Base-by-base conservation (phyloP, 306 rosid genomes). In the Corylus avellana region DNA sequence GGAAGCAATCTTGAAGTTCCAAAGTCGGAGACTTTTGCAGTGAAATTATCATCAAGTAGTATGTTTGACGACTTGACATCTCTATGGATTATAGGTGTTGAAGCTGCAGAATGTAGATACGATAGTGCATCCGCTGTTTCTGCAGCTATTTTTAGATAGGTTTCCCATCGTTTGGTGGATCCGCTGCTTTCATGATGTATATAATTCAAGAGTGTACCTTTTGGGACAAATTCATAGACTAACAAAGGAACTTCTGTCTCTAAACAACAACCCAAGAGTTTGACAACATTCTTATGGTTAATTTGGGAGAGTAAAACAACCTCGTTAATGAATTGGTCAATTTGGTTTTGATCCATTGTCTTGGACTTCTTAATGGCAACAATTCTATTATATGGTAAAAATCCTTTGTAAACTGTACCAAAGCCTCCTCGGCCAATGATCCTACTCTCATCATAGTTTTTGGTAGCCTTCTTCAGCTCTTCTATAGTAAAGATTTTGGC, bases 231-330 rank as follows among this genome's bases (percentile, higher is more conserved):
- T 46, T 46, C 49, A 9, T 46, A 46, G 12, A 46, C 49, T 46
- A 46, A 46, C 49, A 46, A 46, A 46, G 49, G 49, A 46, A 9
- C 10, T 46, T 46, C 10, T 27, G 82, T 72, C 44, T 62, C 82
- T 25, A 79, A 72, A 79, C 82, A 79, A 50, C 81, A 78, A 9
- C 76, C 81, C n/a, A 78, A 69, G 46, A 78, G 75, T 46, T 57
- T 46, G n/a, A 78, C 82, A 42, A 72, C 77, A 59, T 79, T 72
- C 12, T 6, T 61, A 18, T 72, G 82, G 11, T 72, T 67, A 0
- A 80, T 46, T 27, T 67, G 83, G 48, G 46, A 25, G 0, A 74
- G 79, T 32, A 32, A 75, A 8, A 74, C 62, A 18, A 80, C 70
- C 27, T 80, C 79, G 25, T 72, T 72, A 37, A 79, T 79, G 72